These are phyloP conservation scores for Tolypocladium sp. DNA, from an alignment of 2,329 filamentous ascomycete genomes.

Conservation along the genomic window DNA sequence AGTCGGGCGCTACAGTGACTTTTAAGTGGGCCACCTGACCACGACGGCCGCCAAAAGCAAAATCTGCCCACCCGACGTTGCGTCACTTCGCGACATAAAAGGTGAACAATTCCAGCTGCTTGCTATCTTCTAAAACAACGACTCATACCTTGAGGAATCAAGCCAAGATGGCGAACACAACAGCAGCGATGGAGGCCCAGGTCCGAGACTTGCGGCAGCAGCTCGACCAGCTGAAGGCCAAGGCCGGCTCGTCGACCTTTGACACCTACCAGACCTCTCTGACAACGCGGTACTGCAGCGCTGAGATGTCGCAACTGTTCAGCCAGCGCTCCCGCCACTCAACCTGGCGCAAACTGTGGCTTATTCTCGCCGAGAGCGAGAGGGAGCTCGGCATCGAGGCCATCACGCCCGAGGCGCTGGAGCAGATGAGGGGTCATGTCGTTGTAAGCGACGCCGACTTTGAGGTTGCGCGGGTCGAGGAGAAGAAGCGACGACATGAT, in stretches of 20 bases:
- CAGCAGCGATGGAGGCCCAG: no score
- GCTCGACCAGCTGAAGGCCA: no score
- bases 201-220: no score
- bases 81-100: no score
- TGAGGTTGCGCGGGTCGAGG: conserved; percentile 63
- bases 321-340: conserved; percentile 64
- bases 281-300: conserved; percentile 61
- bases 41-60: no score
- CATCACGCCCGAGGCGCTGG: conserved; percentile 66
- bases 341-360: conserved; percentile 80
- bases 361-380: conserved; percentile 74
- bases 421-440: conserved; percentile 66
- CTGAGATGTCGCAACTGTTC: conserved; percentile 73
- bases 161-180: no score
- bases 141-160: no score
- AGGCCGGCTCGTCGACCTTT: not conserved
- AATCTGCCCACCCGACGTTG: no score
- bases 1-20: not conserved
- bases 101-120: no score
- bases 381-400: conserved; percentile 65
- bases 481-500: conserved; percentile 58
- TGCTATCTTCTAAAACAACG: no score
- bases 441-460: conserved; percentile 73
- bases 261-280: conserved; percentile 54
- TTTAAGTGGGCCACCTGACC: not conserved